Evolutionary conservation across 2,329 filamentous ascomycete species (phyloP).

Genomic region (Fusarium sp.): DNA sequence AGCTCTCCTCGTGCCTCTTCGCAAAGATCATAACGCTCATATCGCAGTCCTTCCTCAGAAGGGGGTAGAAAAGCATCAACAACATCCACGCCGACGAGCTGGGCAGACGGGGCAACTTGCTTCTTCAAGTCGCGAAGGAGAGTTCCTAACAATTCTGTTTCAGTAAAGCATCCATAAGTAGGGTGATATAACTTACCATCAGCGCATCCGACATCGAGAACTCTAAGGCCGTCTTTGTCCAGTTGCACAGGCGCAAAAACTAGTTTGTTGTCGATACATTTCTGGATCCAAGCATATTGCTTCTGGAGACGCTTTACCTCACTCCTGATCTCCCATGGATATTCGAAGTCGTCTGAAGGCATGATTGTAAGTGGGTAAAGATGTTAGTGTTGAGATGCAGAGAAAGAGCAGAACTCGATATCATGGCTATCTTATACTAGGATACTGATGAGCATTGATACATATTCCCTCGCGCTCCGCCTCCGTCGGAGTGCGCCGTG

Average conservation of each 20-base stretch:
- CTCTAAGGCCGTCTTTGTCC: not conserved
- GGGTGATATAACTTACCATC: not conserved
- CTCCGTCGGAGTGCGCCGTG: not conserved
- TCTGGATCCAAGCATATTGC: conserved; percentile 22
- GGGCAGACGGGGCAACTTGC: conserved; percentile 19
- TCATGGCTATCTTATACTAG: not conserved
- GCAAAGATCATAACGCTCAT: conserved; percentile 9
- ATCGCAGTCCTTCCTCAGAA: not conserved
- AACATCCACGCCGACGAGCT: conserved; percentile 27
- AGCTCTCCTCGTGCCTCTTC: not conserved
- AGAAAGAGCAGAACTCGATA: not conserved
- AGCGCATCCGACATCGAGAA: conserved; percentile 27
- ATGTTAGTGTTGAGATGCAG: not conserved
- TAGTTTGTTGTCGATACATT: conserved; percentile 16
- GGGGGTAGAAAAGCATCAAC: conserved; percentile 7
- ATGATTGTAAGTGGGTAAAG: not conserved
- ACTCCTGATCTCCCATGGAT: conserved; percentile 1
- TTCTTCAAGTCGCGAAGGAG: conserved; percentile 19
- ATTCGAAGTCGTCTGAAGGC: not conserved
- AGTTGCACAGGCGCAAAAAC: conserved; percentile 8
- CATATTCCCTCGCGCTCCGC: not conserved
- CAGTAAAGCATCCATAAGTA: fast-evolving
- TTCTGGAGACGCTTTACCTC: conserved; percentile 29
- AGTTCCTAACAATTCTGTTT: not conserved
- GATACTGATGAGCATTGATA: not conserved